Conservation (phyloP, 1,284 basidiomycete species). For the Athelia sp. region DNA sequence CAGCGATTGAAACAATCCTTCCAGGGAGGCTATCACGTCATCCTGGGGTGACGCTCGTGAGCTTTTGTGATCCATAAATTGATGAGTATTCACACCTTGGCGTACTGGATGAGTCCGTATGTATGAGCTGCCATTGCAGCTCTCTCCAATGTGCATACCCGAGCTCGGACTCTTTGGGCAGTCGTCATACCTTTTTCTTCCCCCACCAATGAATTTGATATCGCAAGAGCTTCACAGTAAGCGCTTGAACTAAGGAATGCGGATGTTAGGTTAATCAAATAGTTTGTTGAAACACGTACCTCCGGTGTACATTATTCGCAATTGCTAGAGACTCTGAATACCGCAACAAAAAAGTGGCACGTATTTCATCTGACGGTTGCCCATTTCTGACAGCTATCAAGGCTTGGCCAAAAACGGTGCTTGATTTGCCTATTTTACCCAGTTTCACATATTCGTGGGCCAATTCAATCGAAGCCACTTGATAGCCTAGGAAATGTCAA, state of each 20-base stretch:
- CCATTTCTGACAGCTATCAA: conserved; percentile 39
- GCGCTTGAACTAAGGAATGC: conserved; percentile 36
- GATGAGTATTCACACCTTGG: conserved; percentile 43
- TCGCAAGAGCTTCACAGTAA: conserved; percentile 53
- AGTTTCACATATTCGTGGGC: conserved; percentile 75
- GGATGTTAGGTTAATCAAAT: conserved; percentile 2
- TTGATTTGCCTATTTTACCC: conserved; percentile 68
- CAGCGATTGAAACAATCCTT: conserved; percentile 64
- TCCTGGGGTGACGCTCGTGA: conserved; percentile 41
- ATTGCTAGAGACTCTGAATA: conserved; percentile 64
- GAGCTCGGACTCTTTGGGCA: conserved; percentile 49
- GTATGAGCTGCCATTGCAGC: conserved; percentile 68
- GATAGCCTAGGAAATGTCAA: conserved; percentile 45
- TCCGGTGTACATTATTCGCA: conserved; percentile 54
- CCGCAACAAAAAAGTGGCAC: conserved; percentile 55
- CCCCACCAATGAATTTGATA: conserved; percentile 35
- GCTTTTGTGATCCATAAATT: neutral
- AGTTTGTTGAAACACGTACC: conserved; percentile 43
- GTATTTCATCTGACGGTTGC: conserved; percentile 42
- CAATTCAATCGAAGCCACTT: conserved; percentile 62
- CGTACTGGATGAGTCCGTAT: conserved; percentile 63
- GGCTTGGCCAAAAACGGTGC: conserved; percentile 54
- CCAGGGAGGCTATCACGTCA: conserved; percentile 56
- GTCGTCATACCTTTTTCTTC: conserved; percentile 49
- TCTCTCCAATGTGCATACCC: conserved; percentile 58